Evolutionary conservation across 2,329 filamentous ascomycete species (phyloP), one percentile per base, ranked within the genome.

Genomic region (Arthrobotrys entomopaga): DNA sequence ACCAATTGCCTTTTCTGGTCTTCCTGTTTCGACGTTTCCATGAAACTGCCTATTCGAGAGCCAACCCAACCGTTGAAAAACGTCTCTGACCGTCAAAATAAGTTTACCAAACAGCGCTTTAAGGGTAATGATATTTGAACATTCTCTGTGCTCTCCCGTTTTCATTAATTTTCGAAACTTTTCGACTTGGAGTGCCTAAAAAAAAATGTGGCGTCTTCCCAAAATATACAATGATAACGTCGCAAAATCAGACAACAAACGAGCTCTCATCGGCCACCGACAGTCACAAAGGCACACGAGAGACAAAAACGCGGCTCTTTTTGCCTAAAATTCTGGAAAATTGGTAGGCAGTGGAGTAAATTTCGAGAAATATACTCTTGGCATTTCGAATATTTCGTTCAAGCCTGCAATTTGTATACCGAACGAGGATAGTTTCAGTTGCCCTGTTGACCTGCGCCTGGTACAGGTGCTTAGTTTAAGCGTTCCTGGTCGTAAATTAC

Each of bases 391-490:
- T 40, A 7, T 40, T 40, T 20, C 15, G 43, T 67, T 29, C 5
- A 46, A 38, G 19, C 24, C 8, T 59, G 34, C 26, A 49, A 61
- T 49, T 20, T 15, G 29, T 13, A 40, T 46, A 49, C 57, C 40
- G 50, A 63, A 63, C 43, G 19, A 40, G 56, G 48, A 26, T 69
- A 63, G 65, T 69, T 61, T 69, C 65, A 57, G 11, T 16, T 8
- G 29, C 6, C 26, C n/a, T 20, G 11, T 16, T 8, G 29, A 10
- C 26, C n/a, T 20, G 49, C 49, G 50, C 52, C 65, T 64, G 29
- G 29, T 2, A 1, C 29, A 34, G 29, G 1, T 34, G 65, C 65
- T 63, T 70, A 63, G 65, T 58, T 63, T 70, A 63, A 64, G 57
- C 58, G 57, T 26, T 34, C 52, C 65, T 29, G 43, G 40, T 16